Evolutionary conservation across 441 rosid species (phyloP).

Genomic region (Mallotus japonicus): DNA sequence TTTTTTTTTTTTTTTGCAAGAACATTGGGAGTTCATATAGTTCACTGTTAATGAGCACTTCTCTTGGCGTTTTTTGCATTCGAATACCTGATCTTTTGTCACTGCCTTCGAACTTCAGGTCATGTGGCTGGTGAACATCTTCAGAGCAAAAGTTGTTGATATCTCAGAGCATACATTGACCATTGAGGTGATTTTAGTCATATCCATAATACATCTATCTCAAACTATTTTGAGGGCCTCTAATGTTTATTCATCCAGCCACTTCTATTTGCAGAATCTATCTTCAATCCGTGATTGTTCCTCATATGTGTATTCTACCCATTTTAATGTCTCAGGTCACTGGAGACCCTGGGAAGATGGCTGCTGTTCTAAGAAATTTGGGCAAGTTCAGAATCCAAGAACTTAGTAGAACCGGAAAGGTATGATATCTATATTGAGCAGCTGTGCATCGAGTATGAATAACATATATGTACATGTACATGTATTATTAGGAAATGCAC

Average conservation of each 20-base stretch:
- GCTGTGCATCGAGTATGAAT: too few species aligned
- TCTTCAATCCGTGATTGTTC: neutral
- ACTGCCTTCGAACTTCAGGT: conserved; percentile 42
- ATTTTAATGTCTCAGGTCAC: conserved; percentile 48
- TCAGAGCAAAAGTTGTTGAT: conserved; percentile 83
- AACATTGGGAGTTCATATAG: neutral
- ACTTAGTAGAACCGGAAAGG: conserved; percentile 90
- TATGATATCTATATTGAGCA: neutral
- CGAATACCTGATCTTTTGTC: conserved; percentile 1
- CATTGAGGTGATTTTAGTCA: conserved; percentile 53
- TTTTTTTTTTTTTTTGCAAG: neutral
- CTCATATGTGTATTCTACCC: conserved; percentile 1
- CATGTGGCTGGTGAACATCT: conserved; percentile 81
- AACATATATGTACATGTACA: too few species aligned
- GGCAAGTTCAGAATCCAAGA: conserved; percentile 82
- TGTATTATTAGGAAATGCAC: too few species aligned
- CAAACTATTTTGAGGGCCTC: neutral
- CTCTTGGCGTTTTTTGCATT: neutral
- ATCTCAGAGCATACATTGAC: conserved; percentile 67
- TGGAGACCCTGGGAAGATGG: conserved; percentile 90
- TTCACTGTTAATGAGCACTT: neutral
- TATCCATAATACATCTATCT: neutral
- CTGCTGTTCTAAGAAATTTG: conserved; percentile 62
- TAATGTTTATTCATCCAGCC: neutral
- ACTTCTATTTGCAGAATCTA: neutral